These are phyloP conservation scores for Malus hybrid DNA, from an alignment of 331 rosid species.

Conservation along the genomic window DNA sequence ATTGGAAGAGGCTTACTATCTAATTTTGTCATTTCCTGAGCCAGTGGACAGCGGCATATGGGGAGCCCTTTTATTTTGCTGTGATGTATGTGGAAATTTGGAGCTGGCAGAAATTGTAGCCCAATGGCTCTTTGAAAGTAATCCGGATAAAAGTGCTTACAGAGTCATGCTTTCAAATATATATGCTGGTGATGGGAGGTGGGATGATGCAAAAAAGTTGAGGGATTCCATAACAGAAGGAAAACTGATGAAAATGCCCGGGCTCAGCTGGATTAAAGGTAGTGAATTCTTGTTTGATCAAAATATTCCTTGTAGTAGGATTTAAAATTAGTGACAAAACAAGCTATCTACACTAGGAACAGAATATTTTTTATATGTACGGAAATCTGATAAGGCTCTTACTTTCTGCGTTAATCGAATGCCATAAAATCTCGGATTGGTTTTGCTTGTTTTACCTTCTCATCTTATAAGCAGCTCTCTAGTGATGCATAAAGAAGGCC, in stretches of 20 bases:
- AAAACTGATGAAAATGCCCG: constrained; percentile 46
- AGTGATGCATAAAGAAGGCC: too few species aligned
- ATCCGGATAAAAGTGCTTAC: constrained; percentile 38
- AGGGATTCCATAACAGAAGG: constrained; percentile 44
- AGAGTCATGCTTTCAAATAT: constrained; percentile 73
- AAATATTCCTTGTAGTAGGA: too few species aligned
- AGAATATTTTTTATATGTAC: too few species aligned
- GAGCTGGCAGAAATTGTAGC: constrained; percentile 68
- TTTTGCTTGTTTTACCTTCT: too few species aligned
- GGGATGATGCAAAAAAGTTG: constrained; percentile 60
- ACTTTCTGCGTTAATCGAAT: too few species aligned
- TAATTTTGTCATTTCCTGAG: constrained; percentile 50
- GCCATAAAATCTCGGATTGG: background rate
- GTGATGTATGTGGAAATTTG: constrained; percentile 56
- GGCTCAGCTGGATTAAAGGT: constrained; percentile 61
- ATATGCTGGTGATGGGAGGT: constrained; percentile 71
- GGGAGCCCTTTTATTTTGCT: constrained; percentile 85
- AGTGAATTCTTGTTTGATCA: background rate
- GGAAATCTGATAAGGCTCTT: too few species aligned
- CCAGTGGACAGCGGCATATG: constrained; percentile 75
- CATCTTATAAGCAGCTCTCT: too few species aligned
- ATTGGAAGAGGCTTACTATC: constrained; percentile 70
- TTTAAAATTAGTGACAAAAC: too few species aligned
- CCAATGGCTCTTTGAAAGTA: constrained; percentile 37
- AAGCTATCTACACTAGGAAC: too few species aligned